Base-by-base conservation (phyloP, 2,329 filamentous ascomycete species). In the Aspergillus caelatus region DNA sequence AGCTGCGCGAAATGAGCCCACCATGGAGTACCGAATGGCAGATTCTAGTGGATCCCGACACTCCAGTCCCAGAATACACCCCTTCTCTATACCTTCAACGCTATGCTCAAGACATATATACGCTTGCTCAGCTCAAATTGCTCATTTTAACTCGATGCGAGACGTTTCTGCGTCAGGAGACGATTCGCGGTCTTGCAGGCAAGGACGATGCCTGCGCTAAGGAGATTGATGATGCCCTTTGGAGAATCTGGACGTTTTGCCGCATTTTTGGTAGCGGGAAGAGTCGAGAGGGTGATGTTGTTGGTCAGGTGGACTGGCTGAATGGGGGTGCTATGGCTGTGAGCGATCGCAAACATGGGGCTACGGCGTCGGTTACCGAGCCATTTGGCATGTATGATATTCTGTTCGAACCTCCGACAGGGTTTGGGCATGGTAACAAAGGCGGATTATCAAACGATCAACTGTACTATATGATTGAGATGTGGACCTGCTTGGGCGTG, bases 231-330 rank as follows among this genome's bases (percentile, higher is more conserved):
- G 82, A 88, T 72, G 87, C 87, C 0, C 82, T 89, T 55, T 89
- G 86, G 86, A 84, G 87, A 2, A 84, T 90, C 34, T 89, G 87
- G 87, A 87, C 84, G 0, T 90, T 89, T 74, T 89, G 87, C 74
- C 83, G 82, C 60, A 84, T 89, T 36, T 90, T 90, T 59, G 88
- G 88, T 1, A 83, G 80, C 57, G 81, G 81, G 0, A 88, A 86
- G 67, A 81, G 81, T 5, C 81, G 86, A 16, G 85, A 88, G 67
- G 83, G 86, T 34, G 86, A 89, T 63, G 78, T 88, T 39, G 78
- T 83, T 41, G 85, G 83, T 4, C 87, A 89, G 71, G 81, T 86
- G 67, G 86, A 89, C 68, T 90, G 88, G 88, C 76, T 90, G 12
- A 84, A 83, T 62, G 88, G 87, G 39, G 87, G 86, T 2, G 62